phyloP scores from a whole-genome alignment of 2,329 filamentous ascomycete genomes.

The Fusarium sp. region DNA sequence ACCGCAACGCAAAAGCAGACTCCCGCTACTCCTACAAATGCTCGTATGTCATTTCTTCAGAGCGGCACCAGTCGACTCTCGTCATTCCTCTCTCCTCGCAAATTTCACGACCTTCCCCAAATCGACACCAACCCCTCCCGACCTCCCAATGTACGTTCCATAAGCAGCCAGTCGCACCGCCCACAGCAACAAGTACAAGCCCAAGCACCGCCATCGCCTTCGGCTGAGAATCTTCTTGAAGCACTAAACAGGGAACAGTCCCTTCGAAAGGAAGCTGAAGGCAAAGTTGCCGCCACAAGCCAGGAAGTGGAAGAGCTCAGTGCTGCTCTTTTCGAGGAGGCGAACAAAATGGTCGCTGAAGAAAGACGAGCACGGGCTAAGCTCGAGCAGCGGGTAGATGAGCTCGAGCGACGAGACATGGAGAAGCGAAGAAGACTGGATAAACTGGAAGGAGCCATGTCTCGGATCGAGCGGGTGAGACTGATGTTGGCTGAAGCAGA shows the following conservation, averaged over 20 bases:
- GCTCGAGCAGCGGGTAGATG: constrained; percentile 76
- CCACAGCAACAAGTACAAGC: constrained; percentile 11
- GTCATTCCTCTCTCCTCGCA: constrained; percentile 59
- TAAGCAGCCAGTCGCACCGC: constrained; percentile 34
- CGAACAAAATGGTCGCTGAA: constrained; percentile 86
- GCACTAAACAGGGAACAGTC: constrained; percentile 74
- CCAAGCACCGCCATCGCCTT: constrained; percentile 41
- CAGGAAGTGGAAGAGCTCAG: constrained; percentile 83
- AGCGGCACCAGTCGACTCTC: constrained; percentile 59
- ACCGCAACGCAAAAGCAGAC: constrained; percentile 25
- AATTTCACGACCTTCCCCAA: constrained; percentile 53
- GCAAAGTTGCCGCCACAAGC: constrained; percentile 71
- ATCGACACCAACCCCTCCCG: constrained; percentile 35
- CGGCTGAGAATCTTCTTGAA: constrained; percentile 66
- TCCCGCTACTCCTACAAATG: constrained; percentile 44
- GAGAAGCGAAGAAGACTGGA: constrained; percentile 78
- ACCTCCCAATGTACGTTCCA: constrained; percentile 28
- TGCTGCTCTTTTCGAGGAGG: constrained; percentile 80
- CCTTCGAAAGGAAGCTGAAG: constrained; percentile 76
- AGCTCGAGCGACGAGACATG: constrained; percentile 75
- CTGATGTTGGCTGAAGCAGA: constrained; percentile 62
- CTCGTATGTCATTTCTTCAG: constrained; percentile 60
- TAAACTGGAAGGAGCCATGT: constrained; percentile 76
- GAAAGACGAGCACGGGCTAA: constrained; percentile 77
- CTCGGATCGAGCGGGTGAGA: constrained; percentile 76